Percentiles rank a stretch among this genome's conserved stretches.
Evolutionary conservation across 2,329 filamentous ascomycete genomes (phyloP).

Genomic region (Pseudogymnoascus sp.): DNA sequence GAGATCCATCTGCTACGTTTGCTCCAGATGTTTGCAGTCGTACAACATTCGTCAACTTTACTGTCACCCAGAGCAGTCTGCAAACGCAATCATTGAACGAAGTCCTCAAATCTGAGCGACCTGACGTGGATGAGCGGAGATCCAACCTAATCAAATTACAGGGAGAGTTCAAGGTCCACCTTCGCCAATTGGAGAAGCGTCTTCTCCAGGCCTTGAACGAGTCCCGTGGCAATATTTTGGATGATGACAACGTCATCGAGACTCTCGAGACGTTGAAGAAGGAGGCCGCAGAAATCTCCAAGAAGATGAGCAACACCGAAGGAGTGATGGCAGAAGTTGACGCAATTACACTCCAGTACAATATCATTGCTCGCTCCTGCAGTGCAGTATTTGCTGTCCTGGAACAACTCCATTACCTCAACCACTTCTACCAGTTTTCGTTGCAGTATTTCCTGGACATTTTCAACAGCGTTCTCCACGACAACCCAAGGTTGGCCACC

Average conservation of each 20-base stretch:
- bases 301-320: conserved; percentile 93
- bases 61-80: conserved; percentile 95
- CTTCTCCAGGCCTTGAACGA: conserved; percentile 93
- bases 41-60: conserved; percentile 99
- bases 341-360: conserved; percentile 89
- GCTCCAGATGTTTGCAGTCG: conserved; percentile 95
- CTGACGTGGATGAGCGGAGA: conserved; percentile 90
- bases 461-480: conserved; percentile 82
- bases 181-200: conserved; percentile 89
- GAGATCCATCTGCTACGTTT: conserved; percentile 92
- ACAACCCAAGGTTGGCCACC: conserved; percentile 62
- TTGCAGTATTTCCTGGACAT: conserved; percentile 97
- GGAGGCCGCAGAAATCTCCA: conserved; percentile 89
- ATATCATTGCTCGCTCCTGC: conserved; percentile 85
- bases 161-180: conserved; percentile 97
- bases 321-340: conserved; percentile 98
- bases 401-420: conserved; percentile 94
- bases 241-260: conserved; percentile 97
- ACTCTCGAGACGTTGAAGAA: conserved; percentile 97
- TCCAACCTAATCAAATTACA: conserved; percentile 98
- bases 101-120: conserved; percentile 92
- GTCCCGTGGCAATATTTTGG: conserved; percentile 92
- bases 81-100: conserved; percentile 97
- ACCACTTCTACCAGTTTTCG: conserved; percentile 99
- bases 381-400: conserved; percentile 95